phyloP scores from a whole-genome alignment of 2,329 filamentous ascomycete genomes.

The Pyrenophora teres region DNA sequence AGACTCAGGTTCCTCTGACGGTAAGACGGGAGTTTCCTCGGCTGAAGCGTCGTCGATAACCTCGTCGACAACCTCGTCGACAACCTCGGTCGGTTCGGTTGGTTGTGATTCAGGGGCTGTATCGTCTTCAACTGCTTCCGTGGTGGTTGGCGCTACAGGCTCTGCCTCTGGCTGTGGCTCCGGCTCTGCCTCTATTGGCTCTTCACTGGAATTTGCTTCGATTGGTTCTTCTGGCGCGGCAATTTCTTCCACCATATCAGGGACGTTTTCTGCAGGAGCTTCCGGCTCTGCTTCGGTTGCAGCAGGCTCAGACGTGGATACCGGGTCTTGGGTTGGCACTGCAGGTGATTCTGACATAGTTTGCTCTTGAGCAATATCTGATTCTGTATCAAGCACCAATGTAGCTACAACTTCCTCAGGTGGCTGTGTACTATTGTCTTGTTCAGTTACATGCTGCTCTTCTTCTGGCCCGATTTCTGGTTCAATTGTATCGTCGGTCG shows the following conservation, averaged over 20 bases:
- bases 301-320: slow-evolving; percentile 2
- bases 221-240: slow-evolving; percentile 2
- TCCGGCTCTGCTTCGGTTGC: slow-evolving; percentile 2
- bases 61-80: neutral
- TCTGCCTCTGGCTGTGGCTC: no score
- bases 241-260: neutral
- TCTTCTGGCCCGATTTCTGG: slow-evolving; percentile 11
- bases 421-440: slow-evolving; percentile 3
- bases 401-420: slow-evolving; percentile 2
- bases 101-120: neutral
- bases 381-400: neutral
- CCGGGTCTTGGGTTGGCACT: slow-evolving; percentile 1
- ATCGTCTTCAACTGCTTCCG: neutral
- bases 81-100: slow-evolving; percentile 1
- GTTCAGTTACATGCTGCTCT: neutral
- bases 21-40: neutral
- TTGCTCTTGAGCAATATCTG: neutral
- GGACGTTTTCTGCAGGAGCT: neutral
- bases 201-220: neutral
- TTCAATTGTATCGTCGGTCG: slow-evolving; percentile 1
- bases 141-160: no score
- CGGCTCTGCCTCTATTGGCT: slow-evolving; percentile 4
- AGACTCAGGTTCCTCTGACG: neutral
- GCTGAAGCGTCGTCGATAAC: neutral
- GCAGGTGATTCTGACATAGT: no score